phyloP scores from a whole-genome alignment of 805 yeast genomes.

The Lipomyces kockii region DNA sequence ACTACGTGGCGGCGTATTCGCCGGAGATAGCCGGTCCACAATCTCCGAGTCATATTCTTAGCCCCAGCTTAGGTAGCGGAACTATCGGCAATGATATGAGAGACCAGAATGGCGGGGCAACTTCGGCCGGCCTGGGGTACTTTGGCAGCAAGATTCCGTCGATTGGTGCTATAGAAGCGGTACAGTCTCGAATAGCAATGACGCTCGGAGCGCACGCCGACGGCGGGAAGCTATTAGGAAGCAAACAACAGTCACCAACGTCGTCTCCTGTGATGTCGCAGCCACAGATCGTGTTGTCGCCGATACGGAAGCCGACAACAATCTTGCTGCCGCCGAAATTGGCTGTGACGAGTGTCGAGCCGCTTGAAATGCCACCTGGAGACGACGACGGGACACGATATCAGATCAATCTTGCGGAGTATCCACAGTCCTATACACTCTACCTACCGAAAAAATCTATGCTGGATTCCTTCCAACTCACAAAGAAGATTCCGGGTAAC shows the following conservation, averaged over 20 bases:
- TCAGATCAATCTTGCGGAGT: background rate
- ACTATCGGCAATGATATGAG: constrained; percentile 6
- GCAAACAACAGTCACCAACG: constrained; percentile 1
- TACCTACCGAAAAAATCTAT: constrained; percentile 3
- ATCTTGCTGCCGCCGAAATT: background rate
- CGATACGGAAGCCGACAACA: constrained; percentile 11
- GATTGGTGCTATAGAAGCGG: constrained; percentile 32
- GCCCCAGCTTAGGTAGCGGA: constrained; percentile 18
- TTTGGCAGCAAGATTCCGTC: constrained; percentile 28
- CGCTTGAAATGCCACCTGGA: background rate
- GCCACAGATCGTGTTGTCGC: background rate
- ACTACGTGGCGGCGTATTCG: constrained; percentile 4
- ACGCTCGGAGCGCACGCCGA: constrained; percentile 22
- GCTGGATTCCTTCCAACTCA: constrained; percentile 15
- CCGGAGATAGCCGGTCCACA: constrained; percentile 7
- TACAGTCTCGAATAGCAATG: constrained; percentile 34
- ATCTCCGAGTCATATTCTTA: constrained; percentile 2
- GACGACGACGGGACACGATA: background rate
- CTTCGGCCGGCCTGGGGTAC: constrained; percentile 11
- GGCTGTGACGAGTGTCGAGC: background rate
- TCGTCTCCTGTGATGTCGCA: constrained; percentile 3
- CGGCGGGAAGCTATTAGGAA: constrained; percentile 4
- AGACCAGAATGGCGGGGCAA: constrained; percentile 1
- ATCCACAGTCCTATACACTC: background rate
- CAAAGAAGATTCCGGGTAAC: constrained; percentile 20